Base-by-base conservation (phyloP, 495 filamentous ascomycete species). In the Penicillium coprophilum region DNA sequence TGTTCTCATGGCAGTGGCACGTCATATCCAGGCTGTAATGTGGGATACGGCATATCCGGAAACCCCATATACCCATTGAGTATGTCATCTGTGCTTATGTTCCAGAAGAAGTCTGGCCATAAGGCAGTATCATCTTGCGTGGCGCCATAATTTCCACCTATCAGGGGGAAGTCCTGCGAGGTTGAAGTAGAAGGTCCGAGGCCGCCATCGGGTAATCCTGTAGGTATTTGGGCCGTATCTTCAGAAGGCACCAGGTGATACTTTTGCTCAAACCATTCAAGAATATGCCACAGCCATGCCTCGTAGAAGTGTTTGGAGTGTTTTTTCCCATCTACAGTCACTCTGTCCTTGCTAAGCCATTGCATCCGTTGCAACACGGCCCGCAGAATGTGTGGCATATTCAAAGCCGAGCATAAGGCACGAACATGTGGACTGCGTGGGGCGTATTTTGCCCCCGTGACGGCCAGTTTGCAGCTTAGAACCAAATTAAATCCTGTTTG, bases 331-430 rank as follows among this genome's bases (percentile, higher is more conserved):
- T 34, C 46, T 34, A 30, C 6, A 49, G n/a, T 15, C 46, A 36
- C 28, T 49, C 30, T 49, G 17, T 49, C 46, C 30, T 49, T 49
- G 17, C 30, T 49, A 10, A 49, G 19, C 30, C 19, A 34, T 21
- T 32, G 28, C 7, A 49, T n/a, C 3, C 9, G 30, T 20, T 49
- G 15, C 6, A 30, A 34, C 10, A 11, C 28, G 4, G n/a, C 17
- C 19, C 46, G 28, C 46, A 49, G 9, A 12, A 49, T 9, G 31
- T 49, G 19, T 17, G 28, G 46, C 46, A 49, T 49, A 5, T 49
- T 36, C n/a, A 49, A 19, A 49, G 46, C 41, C 15, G 57, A 56
- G 28, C 59, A 52, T 2, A 62, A 34, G 10, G 30, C 46, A 11
- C 36, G 10, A 17, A 49, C 46, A 49, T 49, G 46, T 34, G 15